These are phyloP conservation scores for Podaxis sp. DNA, from an alignment of 768 basidiomycete species.

Conservation along the genomic window DNA sequence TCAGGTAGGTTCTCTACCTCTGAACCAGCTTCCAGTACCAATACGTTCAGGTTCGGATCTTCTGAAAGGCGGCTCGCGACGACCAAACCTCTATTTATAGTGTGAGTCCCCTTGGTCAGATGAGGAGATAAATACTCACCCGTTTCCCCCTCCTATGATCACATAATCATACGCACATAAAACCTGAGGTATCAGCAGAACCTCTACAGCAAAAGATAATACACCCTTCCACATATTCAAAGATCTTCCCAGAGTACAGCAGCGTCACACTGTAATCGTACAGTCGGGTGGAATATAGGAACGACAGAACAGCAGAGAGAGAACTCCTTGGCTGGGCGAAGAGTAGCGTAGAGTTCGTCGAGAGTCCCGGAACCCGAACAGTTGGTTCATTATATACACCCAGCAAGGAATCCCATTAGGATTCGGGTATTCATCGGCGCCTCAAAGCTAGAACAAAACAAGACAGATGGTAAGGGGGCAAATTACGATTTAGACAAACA, in stretches of 20 bases:
- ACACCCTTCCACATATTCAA: neutral
- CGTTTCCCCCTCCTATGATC: conserved; percentile 34
- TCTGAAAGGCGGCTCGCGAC: conserved; percentile 37
- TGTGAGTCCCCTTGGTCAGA: neutral
- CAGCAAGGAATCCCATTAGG: neutral
- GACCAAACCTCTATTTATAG: conserved; percentile 27
- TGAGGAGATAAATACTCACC: conserved; percentile 20
- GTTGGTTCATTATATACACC: neutral
- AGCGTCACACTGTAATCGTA: too few species aligned
- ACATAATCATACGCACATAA: conserved; percentile 28
- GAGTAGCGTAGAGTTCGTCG: neutral
- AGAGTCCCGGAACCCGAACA: neutral
- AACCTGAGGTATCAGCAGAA: neutral
- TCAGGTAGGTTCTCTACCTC: conserved; percentile 34
- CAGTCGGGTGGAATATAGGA: too few species aligned
- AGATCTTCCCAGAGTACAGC: too few species aligned
- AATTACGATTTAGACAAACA: neutral
- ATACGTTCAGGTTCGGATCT: conserved; percentile 27
- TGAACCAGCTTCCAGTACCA: conserved; percentile 39
- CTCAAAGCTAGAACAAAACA: neutral
- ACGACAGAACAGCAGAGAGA: neutral
- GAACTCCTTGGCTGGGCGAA: neutral
- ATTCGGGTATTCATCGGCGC: neutral
- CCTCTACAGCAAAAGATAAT: neutral
- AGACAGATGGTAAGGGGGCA: neutral